These are phyloP conservation scores for Hygrophila difformis DNA, from an alignment of 257 asterid genomes.

Conservation along the genomic window DNA sequence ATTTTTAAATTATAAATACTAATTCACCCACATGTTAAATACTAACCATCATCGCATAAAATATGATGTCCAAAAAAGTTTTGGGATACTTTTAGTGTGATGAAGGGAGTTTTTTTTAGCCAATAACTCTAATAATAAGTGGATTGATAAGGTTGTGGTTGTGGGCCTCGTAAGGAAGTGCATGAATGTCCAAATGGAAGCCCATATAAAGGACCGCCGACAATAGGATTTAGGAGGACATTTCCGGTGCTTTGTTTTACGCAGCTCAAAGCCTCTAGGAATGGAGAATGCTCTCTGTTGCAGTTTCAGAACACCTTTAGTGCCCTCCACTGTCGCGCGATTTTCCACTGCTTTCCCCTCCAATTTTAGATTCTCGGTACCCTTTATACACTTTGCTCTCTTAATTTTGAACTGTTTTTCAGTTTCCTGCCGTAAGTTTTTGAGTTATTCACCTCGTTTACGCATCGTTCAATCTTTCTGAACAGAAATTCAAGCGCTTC, in stretches of 20 bases:
- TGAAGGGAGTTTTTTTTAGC: too few relatives aligned
- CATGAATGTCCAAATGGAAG: not conserved
- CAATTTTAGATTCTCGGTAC: conserved; percentile 37
- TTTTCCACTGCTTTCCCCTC: conserved; percentile 29
- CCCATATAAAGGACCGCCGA: too few relatives aligned
- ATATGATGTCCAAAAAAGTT: too few relatives aligned
- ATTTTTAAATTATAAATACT: too few relatives aligned
- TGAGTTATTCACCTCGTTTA: conserved; percentile 10
- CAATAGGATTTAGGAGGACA: too few relatives aligned
- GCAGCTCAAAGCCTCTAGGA: conserved; percentile 20
- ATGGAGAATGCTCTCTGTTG: conserved; percentile 77
- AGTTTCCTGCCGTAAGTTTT: conserved; percentile 3
- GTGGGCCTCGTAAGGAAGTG: not conserved
- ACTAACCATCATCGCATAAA: too few relatives aligned
- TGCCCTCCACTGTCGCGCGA: conserved; percentile 38
- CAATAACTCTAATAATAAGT: too few relatives aligned
- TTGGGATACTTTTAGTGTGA: too few relatives aligned
- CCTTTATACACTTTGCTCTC: not conserved
- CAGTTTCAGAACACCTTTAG: conserved; percentile 45
- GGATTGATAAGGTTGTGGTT: not conserved
- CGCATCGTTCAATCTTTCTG: conserved; percentile 7
- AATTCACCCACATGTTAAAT: too few relatives aligned
- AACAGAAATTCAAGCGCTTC: conserved; percentile 44
- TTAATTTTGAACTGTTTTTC: not conserved
- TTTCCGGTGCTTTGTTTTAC: too few relatives aligned